Percentiles rank a stretch among this genome's conserved stretches.
Conservation (phyloP, 345 rosid species). For the Draba incana region DNA sequence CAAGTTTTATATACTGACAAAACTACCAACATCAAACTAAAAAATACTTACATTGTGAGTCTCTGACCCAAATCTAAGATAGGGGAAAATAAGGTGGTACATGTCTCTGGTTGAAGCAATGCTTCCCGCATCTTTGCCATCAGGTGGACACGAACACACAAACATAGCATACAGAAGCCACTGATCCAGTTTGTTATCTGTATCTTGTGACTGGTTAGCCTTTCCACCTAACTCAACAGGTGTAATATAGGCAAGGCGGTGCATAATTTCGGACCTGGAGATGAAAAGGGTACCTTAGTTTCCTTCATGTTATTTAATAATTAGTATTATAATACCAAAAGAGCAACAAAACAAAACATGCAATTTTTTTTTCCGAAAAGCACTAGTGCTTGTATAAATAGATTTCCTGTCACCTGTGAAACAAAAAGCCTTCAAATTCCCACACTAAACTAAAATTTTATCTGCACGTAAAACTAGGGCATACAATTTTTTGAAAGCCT, state of each 20-base stretch:
- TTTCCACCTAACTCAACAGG: constrained; percentile 95
- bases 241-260: constrained; percentile 86
- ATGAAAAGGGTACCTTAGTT: constrained; percentile 32
- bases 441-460: background rate
- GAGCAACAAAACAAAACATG: constrained; percentile 18
- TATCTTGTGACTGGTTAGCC: constrained; percentile 87
- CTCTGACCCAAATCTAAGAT: constrained; percentile 89
- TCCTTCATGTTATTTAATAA: constrained; percentile 18
- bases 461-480: constrained; percentile 8
- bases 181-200: constrained; percentile 92
- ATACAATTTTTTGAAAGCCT: background rate
- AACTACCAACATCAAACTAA: constrained; percentile 28
- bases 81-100: constrained; percentile 85
- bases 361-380: background rate
- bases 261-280: constrained; percentile 76
- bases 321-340: constrained; percentile 2
- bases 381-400: constrained; percentile 18
- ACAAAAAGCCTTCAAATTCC: constrained; percentile 13
- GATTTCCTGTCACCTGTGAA: constrained; percentile 5
- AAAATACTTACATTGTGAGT: constrained; percentile 67
- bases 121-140: constrained; percentile 78
- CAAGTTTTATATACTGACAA: constrained; percentile 7
- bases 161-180: constrained; percentile 98
- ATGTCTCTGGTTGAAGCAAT: constrained; percentile 79
- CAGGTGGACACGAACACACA: constrained; percentile 96